phyloP scores from a whole-genome alignment of 1,139 yeast genomes.

The Kurtzmaniella natalensis region DNA sequence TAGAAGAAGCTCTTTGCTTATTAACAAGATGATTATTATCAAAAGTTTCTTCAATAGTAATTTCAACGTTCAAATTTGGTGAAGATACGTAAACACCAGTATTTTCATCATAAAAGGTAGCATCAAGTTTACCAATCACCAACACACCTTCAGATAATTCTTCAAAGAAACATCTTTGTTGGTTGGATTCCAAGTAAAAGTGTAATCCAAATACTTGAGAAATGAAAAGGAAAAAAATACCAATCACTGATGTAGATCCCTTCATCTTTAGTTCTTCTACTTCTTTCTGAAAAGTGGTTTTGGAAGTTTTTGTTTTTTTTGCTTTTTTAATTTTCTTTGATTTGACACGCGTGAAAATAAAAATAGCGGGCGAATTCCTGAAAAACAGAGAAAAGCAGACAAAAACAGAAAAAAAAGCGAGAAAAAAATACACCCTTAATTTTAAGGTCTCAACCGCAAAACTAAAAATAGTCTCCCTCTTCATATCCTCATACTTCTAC shows the following conservation, averaged over 20 bases:
- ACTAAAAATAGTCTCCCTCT: no score
- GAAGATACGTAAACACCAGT: constrained; percentile 27
- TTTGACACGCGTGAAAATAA: no score
- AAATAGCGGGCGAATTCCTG: no score
- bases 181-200: constrained; percentile 43
- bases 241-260: neutral
- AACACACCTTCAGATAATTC: constrained; percentile 40
- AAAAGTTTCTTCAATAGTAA: constrained; percentile 46
- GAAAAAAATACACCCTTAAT: no score
- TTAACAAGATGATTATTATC: constrained; percentile 45
- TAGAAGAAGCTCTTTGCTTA: constrained; percentile 33
- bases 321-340: no score
- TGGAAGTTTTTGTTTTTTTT: no score
- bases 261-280: neutral
- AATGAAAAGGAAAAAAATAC: constrained; percentile 1
- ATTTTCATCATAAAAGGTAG: constrained; percentile 32
- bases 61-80: constrained; percentile 30
- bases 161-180: constrained; percentile 44
- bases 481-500: no score
- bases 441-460: no score
- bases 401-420: no score
- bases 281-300: no score
- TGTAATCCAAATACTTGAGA: constrained; percentile 28
- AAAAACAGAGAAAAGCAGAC: no score
- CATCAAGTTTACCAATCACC: constrained; percentile 44